phyloP scores from a whole-genome alignment of 768 basidiomycete genomes.

The Pilatotrama ljubarskyi region DNA sequence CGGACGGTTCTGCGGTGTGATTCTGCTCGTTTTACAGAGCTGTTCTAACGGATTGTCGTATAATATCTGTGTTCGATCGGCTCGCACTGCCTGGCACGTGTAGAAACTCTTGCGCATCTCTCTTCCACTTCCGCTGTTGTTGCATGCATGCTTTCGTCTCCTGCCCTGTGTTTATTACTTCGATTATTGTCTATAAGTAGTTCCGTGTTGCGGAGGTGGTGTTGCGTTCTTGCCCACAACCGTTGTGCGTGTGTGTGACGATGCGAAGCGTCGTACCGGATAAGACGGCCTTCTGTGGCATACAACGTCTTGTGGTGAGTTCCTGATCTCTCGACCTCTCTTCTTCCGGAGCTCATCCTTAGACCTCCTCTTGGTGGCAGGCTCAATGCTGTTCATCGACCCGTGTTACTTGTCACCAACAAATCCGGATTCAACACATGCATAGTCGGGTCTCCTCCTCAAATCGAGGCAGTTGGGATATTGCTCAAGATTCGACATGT shows the following conservation, averaged over 20 bases:
- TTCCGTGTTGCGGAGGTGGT: neutral
- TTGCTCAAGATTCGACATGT: no score
- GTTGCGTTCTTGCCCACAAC: neutral
- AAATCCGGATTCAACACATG: no score
- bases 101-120: neutral
- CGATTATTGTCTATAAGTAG: slow-evolving; percentile 18
- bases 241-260: neutral
- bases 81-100: neutral
- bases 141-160: neutral
- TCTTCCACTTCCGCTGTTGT: neutral
- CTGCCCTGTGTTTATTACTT: slow-evolving; percentile 15
- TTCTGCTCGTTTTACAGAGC: neutral
- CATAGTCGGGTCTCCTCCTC: no score
- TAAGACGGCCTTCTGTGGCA: no score
- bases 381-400: no score
- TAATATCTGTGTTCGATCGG: neutral
- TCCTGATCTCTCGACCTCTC: no score
- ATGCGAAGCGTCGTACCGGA: neutral
- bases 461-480: no score
- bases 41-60: slow-evolving; percentile 9
- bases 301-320: no score
- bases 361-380: no score
- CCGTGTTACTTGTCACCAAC: no score
- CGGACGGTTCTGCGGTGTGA: neutral
- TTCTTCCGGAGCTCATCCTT: no score